These are phyloP conservation scores for Sisymbrium irio DNA, from an alignment of 345 rosid species.

Conservation along the genomic window DNA sequence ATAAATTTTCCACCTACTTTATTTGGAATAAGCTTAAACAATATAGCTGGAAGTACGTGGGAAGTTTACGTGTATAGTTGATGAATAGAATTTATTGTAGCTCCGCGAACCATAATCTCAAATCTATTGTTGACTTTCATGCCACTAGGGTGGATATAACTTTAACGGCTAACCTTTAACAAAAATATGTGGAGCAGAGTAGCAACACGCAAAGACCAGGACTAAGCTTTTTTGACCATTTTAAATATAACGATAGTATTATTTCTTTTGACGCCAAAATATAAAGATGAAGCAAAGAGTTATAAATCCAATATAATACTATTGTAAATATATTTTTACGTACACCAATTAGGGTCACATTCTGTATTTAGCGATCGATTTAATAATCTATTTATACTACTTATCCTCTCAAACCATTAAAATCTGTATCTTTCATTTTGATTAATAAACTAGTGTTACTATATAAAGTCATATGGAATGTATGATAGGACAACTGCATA, in stretches of 20 bases:
- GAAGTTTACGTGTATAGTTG: constrained; percentile 9
- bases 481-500: not conserved
- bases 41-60: not conserved
- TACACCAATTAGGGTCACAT: not conserved
- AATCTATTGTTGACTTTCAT: not conserved
- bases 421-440: not conserved
- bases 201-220: not conserved
- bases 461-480: not conserved
- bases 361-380: not conserved
- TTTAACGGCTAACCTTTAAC: not conserved
- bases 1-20: not conserved
- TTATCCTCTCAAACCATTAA: not conserved
- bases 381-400: not conserved
- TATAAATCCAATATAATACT: not conserved
- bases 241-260: not conserved
- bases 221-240: not conserved
- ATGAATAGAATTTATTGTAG: constrained; percentile 8
- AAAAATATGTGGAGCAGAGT: too few species aligned
- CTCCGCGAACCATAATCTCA: constrained; percentile 5
- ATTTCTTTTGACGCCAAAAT: not conserved
- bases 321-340: too few species aligned
- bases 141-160: not conserved
- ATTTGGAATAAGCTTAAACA: not conserved
- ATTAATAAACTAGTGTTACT: not conserved
- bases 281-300: not conserved